Percentiles rank a stretch among this genome's conserved stretches.
These are phyloP conservation scores for Xerocomus amazonicus DNA, from an alignment of 1,284 basidiomycete genomes.

Conservation along the genomic window DNA sequence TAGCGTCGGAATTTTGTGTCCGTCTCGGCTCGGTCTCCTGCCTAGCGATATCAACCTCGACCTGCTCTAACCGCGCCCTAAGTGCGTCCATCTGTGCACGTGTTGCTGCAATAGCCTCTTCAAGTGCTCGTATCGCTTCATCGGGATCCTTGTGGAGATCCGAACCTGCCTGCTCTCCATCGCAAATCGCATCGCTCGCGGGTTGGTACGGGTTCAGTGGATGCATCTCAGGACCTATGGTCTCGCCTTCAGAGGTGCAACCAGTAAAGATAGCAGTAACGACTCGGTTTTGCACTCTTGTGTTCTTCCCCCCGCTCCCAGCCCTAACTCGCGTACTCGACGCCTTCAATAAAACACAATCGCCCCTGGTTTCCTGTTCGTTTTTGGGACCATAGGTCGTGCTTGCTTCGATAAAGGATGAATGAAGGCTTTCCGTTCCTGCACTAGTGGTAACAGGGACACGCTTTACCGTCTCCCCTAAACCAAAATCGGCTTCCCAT, in stretches of 20 bases:
- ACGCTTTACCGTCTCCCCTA: constrained; percentile 32
- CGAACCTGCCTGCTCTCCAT: neutral
- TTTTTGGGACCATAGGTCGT: neutral
- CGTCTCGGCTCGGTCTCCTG: constrained; percentile 12
- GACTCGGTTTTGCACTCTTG: constrained; percentile 17
- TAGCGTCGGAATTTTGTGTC: neutral
- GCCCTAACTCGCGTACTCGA: neutral
- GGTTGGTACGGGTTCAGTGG: neutral
- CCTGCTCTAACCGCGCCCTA: constrained; percentile 22
- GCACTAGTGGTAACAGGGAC: constrained; percentile 9
- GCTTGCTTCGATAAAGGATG: neutral
- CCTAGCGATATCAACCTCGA: constrained; percentile 23
- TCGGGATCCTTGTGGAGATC: constrained; percentile 7
- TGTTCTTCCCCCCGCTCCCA: constrained; percentile 7
- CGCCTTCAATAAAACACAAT: constrained; percentile 3
- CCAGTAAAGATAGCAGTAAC: constrained; percentile 34
- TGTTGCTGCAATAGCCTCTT: constrained; percentile 24
- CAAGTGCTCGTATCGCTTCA: constrained; percentile 14
- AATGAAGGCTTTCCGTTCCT: neutral
- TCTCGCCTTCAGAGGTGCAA: constrained; percentile 1
- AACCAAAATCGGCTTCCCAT: constrained; percentile 28
- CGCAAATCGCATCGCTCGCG: neutral
- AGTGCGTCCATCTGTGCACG: constrained; percentile 27
- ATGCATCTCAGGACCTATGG: neutral
- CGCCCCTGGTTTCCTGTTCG: neutral